phyloP scores from a whole-genome alignment of 2,329 filamentous ascomycete genomes.

The Colletotrichum theobromicola region DNA sequence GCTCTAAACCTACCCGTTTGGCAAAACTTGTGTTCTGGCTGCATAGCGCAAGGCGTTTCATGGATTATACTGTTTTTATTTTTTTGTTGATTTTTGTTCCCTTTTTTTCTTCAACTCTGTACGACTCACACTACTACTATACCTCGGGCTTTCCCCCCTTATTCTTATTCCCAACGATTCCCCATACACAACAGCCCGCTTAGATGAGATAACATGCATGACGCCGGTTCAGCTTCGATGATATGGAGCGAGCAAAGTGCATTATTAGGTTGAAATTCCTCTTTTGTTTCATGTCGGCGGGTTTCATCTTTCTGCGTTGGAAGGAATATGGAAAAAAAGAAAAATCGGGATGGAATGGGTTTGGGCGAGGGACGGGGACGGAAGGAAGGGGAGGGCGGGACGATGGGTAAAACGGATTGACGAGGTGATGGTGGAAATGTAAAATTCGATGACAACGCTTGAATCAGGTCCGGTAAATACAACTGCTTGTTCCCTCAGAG shows the following conservation, averaged over 20 bases:
- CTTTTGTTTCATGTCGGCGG: not conserved
- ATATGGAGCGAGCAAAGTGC: conserved; percentile 7
- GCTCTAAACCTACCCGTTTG: conserved; percentile 1
- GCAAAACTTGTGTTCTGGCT: conserved; percentile 13
- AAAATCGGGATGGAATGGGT: not conserved
- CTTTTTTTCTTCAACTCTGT: not conserved
- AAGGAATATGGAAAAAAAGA: not conserved
- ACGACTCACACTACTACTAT: conserved; percentile 15
- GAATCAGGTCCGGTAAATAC: conserved; percentile 4
- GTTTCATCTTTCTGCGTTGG: not conserved
- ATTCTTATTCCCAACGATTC: conserved; percentile 17
- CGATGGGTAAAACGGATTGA: not conserved
- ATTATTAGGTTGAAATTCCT: not conserved
- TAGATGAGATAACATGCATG: conserved; percentile 11
- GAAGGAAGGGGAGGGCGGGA: not conserved
- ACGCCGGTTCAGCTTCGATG: not conserved
- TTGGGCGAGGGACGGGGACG: not conserved
- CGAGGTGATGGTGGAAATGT: conserved; percentile 11
- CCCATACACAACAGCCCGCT: not conserved
- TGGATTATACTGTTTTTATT: not conserved
- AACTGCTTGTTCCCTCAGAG: not conserved
- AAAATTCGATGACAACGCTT: not conserved
- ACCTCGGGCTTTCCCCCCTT: conserved; percentile 6
- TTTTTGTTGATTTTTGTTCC: not conserved
- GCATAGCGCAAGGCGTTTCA: conserved; percentile 25